Evolutionary conservation across 148 eudicot species (phyloP).

Genomic region (Silene latifolia): DNA sequence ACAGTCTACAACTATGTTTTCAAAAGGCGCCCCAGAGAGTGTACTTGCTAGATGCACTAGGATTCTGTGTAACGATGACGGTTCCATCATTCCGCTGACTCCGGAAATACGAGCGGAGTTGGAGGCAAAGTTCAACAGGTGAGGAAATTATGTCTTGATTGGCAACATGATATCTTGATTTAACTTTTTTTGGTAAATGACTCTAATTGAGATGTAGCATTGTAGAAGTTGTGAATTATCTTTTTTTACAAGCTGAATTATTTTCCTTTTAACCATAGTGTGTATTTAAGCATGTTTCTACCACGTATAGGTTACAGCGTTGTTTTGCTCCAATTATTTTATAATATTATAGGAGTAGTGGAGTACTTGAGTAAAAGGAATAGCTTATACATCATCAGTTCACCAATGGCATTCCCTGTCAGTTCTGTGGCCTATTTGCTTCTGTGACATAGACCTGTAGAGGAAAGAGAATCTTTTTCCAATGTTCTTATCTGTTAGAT

Average conservation of each 20-base stretch:
- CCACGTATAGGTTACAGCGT: neutral
- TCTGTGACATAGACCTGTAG: neutral
- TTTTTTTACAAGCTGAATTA: neutral
- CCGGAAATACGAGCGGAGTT: conserved; percentile 66
- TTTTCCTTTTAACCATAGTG: neutral
- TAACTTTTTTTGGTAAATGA: neutral
- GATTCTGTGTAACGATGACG: conserved; percentile 79
- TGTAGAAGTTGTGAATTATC: neutral
- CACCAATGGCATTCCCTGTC: neutral
- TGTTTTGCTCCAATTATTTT: neutral
- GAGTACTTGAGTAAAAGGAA: neutral
- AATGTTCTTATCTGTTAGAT: neutral
- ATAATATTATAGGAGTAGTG: neutral
- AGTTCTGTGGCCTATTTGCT: neutral
- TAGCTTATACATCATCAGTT: neutral
- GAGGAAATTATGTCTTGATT: conserved; percentile 6
- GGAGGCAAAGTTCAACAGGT: conserved; percentile 85
- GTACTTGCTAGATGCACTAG: conserved; percentile 82
- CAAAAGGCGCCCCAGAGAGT: conserved; percentile 99
- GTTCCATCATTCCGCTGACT: conserved; percentile 73
- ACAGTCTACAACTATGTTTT: conserved; percentile 83
- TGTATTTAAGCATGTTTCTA: conserved; percentile 2
- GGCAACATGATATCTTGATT: neutral
- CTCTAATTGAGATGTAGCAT: neutral
- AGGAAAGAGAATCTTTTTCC: neutral